These are phyloP conservation scores for Arthroderma uncinatum DNA, from an alignment of 2,329 filamentous ascomycete species.

Conservation along the genomic window DNA sequence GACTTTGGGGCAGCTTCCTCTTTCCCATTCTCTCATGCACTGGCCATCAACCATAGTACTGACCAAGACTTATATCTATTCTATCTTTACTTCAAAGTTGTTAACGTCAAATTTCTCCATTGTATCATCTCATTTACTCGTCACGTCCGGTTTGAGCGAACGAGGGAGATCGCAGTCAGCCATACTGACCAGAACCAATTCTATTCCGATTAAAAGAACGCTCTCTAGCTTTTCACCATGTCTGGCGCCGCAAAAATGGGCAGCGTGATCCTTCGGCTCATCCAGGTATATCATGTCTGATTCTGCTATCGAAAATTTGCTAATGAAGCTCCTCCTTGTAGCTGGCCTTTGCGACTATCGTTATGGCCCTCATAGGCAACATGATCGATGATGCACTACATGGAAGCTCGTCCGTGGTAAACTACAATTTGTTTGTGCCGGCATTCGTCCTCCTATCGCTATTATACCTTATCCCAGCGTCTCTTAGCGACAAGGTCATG, in stretches of 20 bases:
- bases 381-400: constrained; percentile 45
- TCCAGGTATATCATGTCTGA: constrained; percentile 26
- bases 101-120: neutral
- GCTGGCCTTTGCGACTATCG: constrained; percentile 50
- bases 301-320: neutral
- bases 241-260: neutral
- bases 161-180: neutral
- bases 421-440: constrained; percentile 41
- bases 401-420: constrained; percentile 45
- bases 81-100: neutral
- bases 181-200: neutral
- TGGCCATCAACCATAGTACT: neutral
- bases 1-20: neutral
- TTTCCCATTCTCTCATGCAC: neutral
- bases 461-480: constrained; percentile 38
- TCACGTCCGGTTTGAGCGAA: neutral
- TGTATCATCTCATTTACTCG: neutral
- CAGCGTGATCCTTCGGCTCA: constrained; percentile 32
- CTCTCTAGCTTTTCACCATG: neutral
- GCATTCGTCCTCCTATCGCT: constrained; percentile 40
- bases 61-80: no score
- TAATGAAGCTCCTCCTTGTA: constrained; percentile 21
- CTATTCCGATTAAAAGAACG: neutral
- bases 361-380: constrained; percentile 52
- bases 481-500: constrained; percentile 31